Evolutionary conservation across 371 early-diverging fungal genomes (phyloP), one percentile per base, ranked within the genome.

Genomic region (Syncephalastrum racemosum): DNA sequence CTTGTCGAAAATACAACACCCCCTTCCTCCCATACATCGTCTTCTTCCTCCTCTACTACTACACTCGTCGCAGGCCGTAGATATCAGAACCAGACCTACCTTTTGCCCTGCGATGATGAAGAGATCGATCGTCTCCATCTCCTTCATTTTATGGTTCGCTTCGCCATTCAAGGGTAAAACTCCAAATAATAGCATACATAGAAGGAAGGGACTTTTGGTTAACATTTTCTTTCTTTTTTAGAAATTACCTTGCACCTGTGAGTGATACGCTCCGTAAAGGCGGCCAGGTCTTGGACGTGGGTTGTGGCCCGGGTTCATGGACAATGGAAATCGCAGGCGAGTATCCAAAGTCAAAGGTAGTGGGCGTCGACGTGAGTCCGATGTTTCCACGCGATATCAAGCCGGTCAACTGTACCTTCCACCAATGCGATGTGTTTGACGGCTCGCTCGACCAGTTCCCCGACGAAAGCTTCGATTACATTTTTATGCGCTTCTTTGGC

Each of bases 241-340:
- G 79, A 39, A 77, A 75, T 36, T 80, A 77, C 52, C 53, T 77
- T n/a, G 75, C 80, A 31, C 80, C 80, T 25, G 77, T 80, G 22
- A 75, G 62, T 46, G 80, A 80, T 41, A 45, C 66, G 4, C 51
- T 79, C 25, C 66, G 79, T 27, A 73, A 75, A 44, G 79, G 79
- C 1, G 73, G 63, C n/a, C 64, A 63, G 12, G 71, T 79, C 3
- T 55, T 79, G 15, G 79, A 79, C 58, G 73, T 82, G 18, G 85
- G 82, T 2, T 82, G 82, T 53, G 85, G 85, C 4, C 67, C 73
- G 14, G 85, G 85, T 1, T 58, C 79, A 3, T 84, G 85, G 85
- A 70, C 80, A 23, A 80, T 75, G 76, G 83, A 80, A 40, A 81
- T 82, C 59, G 81, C 83, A 42, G 73, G 76, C 45, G 80, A 81